Evolutionary conservation across 148 eudicot species (phyloP), one percentile per base, ranked within the genome.

Genomic region (Dysphania ambrosioides): DNA sequence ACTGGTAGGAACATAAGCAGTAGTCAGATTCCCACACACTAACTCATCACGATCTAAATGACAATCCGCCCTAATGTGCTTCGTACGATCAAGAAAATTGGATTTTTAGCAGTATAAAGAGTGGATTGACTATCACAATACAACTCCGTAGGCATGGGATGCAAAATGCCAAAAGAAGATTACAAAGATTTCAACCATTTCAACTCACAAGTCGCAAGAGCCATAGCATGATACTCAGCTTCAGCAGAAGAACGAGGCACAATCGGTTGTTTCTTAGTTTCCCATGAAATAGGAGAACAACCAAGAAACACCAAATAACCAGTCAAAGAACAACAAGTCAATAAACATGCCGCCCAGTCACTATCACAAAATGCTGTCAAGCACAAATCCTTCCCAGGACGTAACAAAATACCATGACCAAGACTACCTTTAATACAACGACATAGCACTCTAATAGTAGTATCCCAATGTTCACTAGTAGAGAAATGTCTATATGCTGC

Each of bases 321-420:
- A 27, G 66, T 1, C 23, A 61, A 12, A 30, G 66, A 61, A n/a
- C 66, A 31, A n/a, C 29, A 9, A 0, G 30, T 30, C 30, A 24
- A 6, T 1, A 31, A 31, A 61, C 36, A 61, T 0, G 32, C 19
- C 1, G 55, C 53, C 58, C 72, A 69, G n/a, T 69, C 72, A 69
- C 49, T 21, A 42, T 69, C 72, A 69, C 72, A 69, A 69, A 41
- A 69, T 2, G 55, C 72, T 19, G 21, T 21, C 27, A 69, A 44
- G 4, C 4, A 21, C 56, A 69, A 40, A 29, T 42, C 24, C 41
- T 29, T n/a, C 15, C 19, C 1, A 7, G 72, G 21, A 19, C 34
- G 23, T 26, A 69, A 69, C 27, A 69, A 26, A 23, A 69, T 44
- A 36, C 72, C 72, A 8, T 38, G 58, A 15, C 72, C 58, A 40